phyloP scores from a whole-genome alignment of 495 filamentous ascomycete species.

The Neurospora sp. region DNA sequence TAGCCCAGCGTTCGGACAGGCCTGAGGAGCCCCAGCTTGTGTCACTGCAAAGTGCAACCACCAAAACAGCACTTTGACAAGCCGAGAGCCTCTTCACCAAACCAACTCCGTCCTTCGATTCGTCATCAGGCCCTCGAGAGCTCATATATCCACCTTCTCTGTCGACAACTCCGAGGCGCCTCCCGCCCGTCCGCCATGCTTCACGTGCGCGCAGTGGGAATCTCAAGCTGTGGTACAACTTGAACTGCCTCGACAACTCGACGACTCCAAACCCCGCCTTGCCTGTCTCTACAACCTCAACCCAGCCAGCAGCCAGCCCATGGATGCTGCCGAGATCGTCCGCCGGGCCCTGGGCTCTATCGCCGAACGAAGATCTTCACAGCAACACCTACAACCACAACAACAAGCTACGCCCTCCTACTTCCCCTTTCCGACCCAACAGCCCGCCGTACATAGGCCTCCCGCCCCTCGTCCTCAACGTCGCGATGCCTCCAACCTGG shows the following conservation, averaged over 20 bases:
- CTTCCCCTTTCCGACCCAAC: constrained; percentile 20
- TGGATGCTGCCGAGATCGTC: constrained; percentile 42
- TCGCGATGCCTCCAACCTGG: constrained; percentile 44
- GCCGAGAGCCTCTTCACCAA: neutral
- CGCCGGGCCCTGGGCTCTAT: constrained; percentile 38
- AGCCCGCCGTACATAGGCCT: constrained; percentile 17
- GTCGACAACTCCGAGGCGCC: neutral
- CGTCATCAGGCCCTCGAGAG: neutral
- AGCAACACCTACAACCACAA: neutral
- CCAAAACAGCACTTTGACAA: neutral
- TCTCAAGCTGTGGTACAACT: neutral
- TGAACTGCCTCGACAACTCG: neutral
- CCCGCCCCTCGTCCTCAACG: constrained; percentile 18
- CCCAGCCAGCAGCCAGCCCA: constrained; percentile 9
- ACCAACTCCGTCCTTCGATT: neutral
- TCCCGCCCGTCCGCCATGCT: neutral
- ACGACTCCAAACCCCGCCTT: neutral
- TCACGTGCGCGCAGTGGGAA: neutral
- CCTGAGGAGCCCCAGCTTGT: neutral
- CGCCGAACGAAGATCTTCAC: neutral
- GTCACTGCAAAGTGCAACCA: neutral
- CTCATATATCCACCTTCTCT: neutral
- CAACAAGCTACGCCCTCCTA: neutral
- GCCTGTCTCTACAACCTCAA: neutral
- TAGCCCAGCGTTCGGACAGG: neutral